These are phyloP conservation scores for Sporopachydermia cereana DNA, from an alignment of 1,139 yeast genomes.

Conservation along the genomic window DNA sequence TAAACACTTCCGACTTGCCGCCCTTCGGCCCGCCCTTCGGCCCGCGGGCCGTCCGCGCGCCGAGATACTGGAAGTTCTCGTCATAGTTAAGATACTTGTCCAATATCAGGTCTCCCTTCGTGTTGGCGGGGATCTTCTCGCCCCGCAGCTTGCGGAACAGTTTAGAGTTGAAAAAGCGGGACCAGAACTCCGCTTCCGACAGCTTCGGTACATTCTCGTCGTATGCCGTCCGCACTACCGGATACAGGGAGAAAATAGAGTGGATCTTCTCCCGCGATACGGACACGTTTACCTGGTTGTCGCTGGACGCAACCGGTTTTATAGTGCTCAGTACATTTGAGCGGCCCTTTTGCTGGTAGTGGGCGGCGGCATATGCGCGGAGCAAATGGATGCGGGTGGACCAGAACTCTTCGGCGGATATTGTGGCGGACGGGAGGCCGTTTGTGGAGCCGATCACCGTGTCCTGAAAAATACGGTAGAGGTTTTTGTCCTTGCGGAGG, in stretches of 20 bases:
- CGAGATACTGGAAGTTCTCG: slow-evolving; percentile 24
- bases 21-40: too few species aligned
- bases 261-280: slow-evolving; percentile 84
- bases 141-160: slow-evolving; percentile 82
- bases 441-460: slow-evolving; percentile 52
- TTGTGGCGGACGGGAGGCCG: slow-evolving; percentile 29
- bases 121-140: slow-evolving; percentile 64
- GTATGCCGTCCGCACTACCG: slow-evolving; percentile 82
- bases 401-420: slow-evolving; percentile 85
- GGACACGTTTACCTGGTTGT: slow-evolving; percentile 82
- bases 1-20: slow-evolving; percentile 19
- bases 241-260: slow-evolving; percentile 87
- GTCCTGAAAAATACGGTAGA: slow-evolving; percentile 72
- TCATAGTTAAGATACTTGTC: slow-evolving; percentile 71
- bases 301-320: slow-evolving; percentile 84
- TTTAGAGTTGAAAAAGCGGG: slow-evolving; percentile 86
- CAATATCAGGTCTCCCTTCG: slow-evolving; percentile 72
- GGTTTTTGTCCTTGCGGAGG: slow-evolving; percentile 53
- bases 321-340: slow-evolving; percentile 90
- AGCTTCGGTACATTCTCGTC: slow-evolving; percentile 84
- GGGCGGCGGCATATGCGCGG: slow-evolving; percentile 75
- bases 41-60: slow-evolving; percentile 8
- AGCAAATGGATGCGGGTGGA: slow-evolving; percentile 65
- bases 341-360: slow-evolving; percentile 81
- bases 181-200: slow-evolving; percentile 90